phyloP scores from a whole-genome alignment of 2,329 filamentous ascomycete genomes.

The Colletotrichum sp. region DNA sequence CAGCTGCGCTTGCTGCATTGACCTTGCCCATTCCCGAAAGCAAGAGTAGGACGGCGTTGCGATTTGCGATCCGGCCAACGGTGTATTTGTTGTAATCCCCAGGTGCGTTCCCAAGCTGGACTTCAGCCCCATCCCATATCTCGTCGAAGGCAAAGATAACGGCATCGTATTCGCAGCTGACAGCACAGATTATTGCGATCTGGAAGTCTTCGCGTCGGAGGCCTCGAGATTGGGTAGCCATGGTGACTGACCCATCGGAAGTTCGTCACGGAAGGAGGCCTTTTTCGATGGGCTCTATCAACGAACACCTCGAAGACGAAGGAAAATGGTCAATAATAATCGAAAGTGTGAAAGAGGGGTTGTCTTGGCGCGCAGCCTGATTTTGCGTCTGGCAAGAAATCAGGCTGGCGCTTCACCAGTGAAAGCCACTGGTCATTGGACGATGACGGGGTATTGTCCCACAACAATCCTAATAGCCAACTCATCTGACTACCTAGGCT shows the following conservation, averaged over 20 bases:
- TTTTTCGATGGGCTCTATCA: no score
- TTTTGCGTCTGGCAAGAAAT: no score
- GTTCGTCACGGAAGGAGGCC: no score
- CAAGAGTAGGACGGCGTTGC: slow-evolving; percentile 27
- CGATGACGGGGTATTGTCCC: no score
- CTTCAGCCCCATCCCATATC: rapidly evolving
- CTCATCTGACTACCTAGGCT: no score
- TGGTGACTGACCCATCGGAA: no score
- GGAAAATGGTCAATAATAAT: no score
- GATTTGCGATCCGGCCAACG: not conserved
- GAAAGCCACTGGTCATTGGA: no score
- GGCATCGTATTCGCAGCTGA: not conserved
- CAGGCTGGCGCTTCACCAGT: no score
- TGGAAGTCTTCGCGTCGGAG: not conserved
- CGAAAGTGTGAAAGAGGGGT: not conserved
- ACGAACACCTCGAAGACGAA: no score
- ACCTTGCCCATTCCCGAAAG: slow-evolving; percentile 17
- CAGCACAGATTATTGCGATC: not conserved
- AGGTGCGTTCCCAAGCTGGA: not conserved
- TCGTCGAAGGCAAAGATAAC: rapidly evolving
- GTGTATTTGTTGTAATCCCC: not conserved
- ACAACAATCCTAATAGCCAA: no score
- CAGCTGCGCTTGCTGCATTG: slow-evolving; percentile 23
- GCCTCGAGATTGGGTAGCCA: no score
- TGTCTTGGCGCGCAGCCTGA: not conserved